Evolutionary conservation across 495 filamentous ascomycete genomes (phyloP).

Genomic region (Lasiosphaeria ovina): DNA sequence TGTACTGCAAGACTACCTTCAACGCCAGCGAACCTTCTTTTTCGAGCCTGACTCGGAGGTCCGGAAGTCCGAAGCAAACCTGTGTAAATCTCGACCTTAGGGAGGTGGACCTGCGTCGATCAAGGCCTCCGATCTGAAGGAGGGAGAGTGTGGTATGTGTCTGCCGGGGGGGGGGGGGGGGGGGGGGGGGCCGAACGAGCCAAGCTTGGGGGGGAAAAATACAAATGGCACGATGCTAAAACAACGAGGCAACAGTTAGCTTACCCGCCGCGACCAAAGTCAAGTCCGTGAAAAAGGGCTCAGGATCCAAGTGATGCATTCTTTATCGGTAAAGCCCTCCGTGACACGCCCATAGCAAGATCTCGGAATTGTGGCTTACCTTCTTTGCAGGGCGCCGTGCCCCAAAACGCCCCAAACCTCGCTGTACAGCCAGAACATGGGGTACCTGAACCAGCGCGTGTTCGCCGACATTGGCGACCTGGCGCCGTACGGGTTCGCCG

Average conservation of each 20-base stretch:
- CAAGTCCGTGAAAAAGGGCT: background rate
- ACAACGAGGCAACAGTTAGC: background rate
- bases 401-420: background rate
- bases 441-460: slow-evolving; percentile 12
- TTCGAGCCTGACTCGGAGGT: too few relatives aligned
- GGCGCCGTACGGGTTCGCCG: slow-evolving; percentile 8
- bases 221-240: background rate
- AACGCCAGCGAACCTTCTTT: too few relatives aligned
- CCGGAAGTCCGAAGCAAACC: too few relatives aligned
- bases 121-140: background rate
- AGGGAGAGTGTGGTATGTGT: background rate
- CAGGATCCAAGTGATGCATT: slow-evolving; percentile 3
- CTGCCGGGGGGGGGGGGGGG: too few relatives aligned
- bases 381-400: background rate
- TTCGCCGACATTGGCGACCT: slow-evolving; percentile 7
- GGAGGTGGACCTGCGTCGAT: too few relatives aligned
- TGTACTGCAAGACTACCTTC: too few relatives aligned
- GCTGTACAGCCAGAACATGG: background rate
- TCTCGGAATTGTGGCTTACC: background rate
- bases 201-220: background rate
- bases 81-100: too few relatives aligned
- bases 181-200: background rate
- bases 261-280: background rate
- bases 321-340: slow-evolving; percentile 13
- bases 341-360: background rate